Evolutionary conservation across 257 asterid species (phyloP).

Genomic region (Plantago ovata): DNA sequence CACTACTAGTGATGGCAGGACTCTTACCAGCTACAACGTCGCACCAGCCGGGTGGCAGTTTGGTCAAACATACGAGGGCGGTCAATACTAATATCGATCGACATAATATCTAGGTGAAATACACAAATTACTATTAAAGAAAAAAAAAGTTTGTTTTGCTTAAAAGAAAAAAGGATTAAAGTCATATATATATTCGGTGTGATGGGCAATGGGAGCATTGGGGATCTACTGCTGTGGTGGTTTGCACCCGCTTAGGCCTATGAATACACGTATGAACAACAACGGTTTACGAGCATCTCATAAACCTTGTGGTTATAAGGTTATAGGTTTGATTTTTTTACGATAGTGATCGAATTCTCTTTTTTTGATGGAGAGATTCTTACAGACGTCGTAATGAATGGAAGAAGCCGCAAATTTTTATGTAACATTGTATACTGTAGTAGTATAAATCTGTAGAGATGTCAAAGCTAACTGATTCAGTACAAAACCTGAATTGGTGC

Average conservation of each 20-base stretch:
- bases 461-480: constrained; percentile 18
- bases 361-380: constrained; percentile 6
- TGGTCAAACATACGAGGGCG: constrained; percentile 61
- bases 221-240: constrained; percentile 43
- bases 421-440: constrained; percentile 6
- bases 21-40: constrained; percentile 35
- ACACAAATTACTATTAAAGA: background rate
- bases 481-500: constrained; percentile 23
- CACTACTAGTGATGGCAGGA: constrained; percentile 64
- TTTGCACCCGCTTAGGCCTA: constrained; percentile 64
- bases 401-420: constrained; percentile 14
- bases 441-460: constrained; percentile 2
- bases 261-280: background rate
- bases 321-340: background rate
- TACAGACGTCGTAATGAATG: constrained; percentile 22
- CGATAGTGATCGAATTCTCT: background rate
- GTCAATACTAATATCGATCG: constrained; percentile 36
- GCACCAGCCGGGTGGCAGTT: constrained; percentile 54
- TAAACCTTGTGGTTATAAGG: constrained; percentile 1
- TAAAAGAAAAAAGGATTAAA: no score
- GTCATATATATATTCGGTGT: constrained; percentile 21
- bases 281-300: no score
- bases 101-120: background rate
- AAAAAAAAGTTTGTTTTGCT: background rate
- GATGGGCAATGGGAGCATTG: constrained; percentile 2